Evolutionary conservation across 371 early-diverging fungal genomes (phyloP).

Genomic region (Phascolomyces articulosus): DNA sequence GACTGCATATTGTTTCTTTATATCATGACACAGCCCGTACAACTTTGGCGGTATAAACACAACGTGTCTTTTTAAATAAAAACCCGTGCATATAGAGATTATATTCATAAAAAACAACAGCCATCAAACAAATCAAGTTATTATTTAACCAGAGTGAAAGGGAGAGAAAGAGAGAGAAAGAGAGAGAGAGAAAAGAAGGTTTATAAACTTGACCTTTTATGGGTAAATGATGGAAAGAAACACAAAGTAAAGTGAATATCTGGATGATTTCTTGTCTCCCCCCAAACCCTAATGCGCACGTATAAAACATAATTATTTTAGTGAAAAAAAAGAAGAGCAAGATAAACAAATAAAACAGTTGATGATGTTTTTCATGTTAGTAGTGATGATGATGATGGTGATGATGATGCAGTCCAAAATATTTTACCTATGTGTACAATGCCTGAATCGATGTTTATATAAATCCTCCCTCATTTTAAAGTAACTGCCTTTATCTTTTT

Average conservation of each 20-base stretch:
- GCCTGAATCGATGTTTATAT: no score
- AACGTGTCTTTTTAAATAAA: neutral
- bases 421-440: no score
- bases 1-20: neutral
- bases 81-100: neutral
- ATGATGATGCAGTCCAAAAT: no score
- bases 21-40: neutral
- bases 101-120: no score
- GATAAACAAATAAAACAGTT: neutral
- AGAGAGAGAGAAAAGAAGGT: conserved; percentile 3
- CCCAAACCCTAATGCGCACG: no score
- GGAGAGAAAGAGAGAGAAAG: no score
- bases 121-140: no score
- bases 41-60: neutral
- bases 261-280: neutral
- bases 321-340: neutral
- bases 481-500: no score
- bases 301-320: no score
- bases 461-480: neutral
- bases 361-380: no score
- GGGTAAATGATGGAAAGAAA: conserved; percentile 10
- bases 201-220: conserved; percentile 10
- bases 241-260: neutral
- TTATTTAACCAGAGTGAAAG: no score
- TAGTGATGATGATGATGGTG: no score